Base-by-base conservation (phyloP, 257 asterid genomes). In the Mitragyna speciosa region DNA sequence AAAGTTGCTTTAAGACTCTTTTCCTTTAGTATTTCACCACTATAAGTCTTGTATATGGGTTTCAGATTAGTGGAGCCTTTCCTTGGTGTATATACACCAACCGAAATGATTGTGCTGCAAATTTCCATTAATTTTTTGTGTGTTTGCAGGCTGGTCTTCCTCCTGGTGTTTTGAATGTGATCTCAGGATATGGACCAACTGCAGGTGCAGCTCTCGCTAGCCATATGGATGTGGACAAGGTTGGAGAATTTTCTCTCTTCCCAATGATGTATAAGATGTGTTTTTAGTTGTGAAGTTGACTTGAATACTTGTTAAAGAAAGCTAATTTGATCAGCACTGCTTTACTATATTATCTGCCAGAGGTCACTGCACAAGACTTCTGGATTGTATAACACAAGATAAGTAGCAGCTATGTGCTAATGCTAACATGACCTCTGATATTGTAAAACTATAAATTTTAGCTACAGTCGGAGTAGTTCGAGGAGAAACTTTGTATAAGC, bases 221-320 rank as follows among this genome's bases (percentile, higher is more conserved):
- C 77, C 98, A 93, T 81, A 93, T 91, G 97, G 98, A 93, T n/a
- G 93, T 93, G 28, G 98, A 93, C 86, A 91, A 90, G 97, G 98
- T 91, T 30, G 49, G 77, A 52, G 26, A 51, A 31, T 31, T 73
- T 72, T 47, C 61, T 12, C 24, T 24, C 19, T 12, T 15, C 15
- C 16, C 12, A 49, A 9, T 49, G 54, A 8, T 49, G 16, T 49
- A 49, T 49, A 36, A 36, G 41, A 36, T 36, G 14, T 49, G 54
- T 49, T 49, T 7, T 49, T 15, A 49, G 15, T 49, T 8, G 54
- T 49, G 54, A 49, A 2, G 4, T 36, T 36, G 41, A 36, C 41
- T 36, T 36, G 41, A 36, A 36, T 36, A 49, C 11, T 7, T 8
- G 22, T 19, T 1, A 36, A 31, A 12, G 20, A 31, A 15, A 5